Conservation (phyloP, 129 eudicot species). For the Tagetes patula region DNA sequence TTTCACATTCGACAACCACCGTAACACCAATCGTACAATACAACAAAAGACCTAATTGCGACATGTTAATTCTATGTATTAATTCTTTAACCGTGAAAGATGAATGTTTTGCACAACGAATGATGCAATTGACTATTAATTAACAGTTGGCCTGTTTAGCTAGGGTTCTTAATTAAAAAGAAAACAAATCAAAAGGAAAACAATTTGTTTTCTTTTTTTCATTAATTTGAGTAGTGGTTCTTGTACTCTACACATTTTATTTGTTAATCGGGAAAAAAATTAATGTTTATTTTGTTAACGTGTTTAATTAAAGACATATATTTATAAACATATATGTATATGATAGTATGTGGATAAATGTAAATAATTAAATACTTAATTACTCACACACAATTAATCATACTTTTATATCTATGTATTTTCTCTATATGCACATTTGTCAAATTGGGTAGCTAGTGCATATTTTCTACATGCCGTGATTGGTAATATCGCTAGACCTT, state of each 20-base stretch:
- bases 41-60: constrained; percentile 26
- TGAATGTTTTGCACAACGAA: constrained; percentile 21
- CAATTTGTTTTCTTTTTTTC: no score
- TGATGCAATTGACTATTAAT: constrained; percentile 21
- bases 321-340: no score
- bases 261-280: background rate
- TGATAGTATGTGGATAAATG: no score
- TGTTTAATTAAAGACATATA: background rate
- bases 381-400: no score
- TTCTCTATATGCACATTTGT: no score
- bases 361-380: no score
- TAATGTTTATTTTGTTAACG: background rate
- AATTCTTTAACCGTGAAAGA: constrained; percentile 23
- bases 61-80: constrained; percentile 21
- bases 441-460: no score
- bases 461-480: no score
- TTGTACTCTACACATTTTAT: constrained; percentile 15
- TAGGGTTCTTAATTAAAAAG: constrained; percentile 15
- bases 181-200: background rate
- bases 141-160: constrained; percentile 17
- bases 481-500: no score
- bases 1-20: constrained; percentile 30
- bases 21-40: constrained; percentile 35
- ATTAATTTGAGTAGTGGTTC: background rate
- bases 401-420: no score